A percentile compares a stretch with the other conserved stretches of the same genome.
These are phyloP conservation scores for Beauveria sp. DNA, from an alignment of 2,329 filamentous ascomycete species.

Conservation along the genomic window DNA sequence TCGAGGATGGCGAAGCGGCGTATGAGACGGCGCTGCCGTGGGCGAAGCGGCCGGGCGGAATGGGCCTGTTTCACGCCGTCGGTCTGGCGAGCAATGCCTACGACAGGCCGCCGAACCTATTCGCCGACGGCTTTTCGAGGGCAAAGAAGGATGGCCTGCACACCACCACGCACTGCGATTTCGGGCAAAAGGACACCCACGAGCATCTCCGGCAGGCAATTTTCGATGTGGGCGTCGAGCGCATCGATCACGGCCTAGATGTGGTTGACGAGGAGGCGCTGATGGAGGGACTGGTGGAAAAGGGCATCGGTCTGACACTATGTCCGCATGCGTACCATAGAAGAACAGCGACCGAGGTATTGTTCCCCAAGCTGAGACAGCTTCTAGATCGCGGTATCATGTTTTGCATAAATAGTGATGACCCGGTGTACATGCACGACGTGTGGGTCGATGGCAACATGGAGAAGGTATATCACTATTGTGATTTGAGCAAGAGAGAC, in stretches of 20 bases:
- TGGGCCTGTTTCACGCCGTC: constrained; percentile 35
- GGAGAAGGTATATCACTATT: constrained; percentile 33
- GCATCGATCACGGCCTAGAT: constrained; percentile 68
- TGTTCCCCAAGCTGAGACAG: constrained; percentile 39
- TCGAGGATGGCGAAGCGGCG: constrained; percentile 59
- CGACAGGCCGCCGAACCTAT: constrained; percentile 35
- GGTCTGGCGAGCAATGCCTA: constrained; percentile 40
- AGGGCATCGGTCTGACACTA: constrained; percentile 54
- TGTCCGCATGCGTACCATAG: constrained; percentile 43
- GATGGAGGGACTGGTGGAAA: constrained; percentile 45
- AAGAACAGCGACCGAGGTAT: constrained; percentile 26
- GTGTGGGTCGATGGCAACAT: constrained; percentile 42
- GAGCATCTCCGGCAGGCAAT: constrained; percentile 52
- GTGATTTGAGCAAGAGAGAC: constrained; percentile 30
- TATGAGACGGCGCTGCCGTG: constrained; percentile 40
- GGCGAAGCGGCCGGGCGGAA: constrained; percentile 22
- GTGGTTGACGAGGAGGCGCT: constrained; percentile 51
- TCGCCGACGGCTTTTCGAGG: constrained; percentile 30
- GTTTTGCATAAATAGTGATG: constrained; percentile 65
- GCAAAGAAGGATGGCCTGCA: constrained; percentile 33
- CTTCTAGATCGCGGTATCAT: constrained; percentile 55
- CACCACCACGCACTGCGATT: constrained; percentile 43
- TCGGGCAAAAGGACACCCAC: constrained; percentile 39
- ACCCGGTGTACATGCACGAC: constrained; percentile 64
- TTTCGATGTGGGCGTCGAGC: constrained; percentile 48